phyloP scores from a whole-genome alignment of 2,329 filamentous ascomycete species.

The Calonectria pseudoreteaudii region DNA sequence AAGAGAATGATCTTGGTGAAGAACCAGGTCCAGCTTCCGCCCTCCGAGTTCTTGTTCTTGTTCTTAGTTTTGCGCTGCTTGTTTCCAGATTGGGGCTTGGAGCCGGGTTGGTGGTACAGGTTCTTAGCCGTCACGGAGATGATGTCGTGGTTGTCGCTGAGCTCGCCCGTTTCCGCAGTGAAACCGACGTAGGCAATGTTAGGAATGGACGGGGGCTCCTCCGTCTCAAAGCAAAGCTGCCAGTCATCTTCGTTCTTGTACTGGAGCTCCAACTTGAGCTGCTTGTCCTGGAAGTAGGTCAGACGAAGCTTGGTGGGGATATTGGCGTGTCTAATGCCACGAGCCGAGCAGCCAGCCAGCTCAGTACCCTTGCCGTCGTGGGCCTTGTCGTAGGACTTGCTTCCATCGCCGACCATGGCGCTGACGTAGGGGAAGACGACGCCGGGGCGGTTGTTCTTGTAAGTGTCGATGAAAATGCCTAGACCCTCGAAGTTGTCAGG shows the following conservation, averaged over 20 bases:
- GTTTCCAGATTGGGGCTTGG: conserved; percentile 51
- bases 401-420: conserved; percentile 96
- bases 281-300: conserved; percentile 97
- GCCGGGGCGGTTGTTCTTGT: conserved; percentile 98
- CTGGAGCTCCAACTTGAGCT: conserved; percentile 88
- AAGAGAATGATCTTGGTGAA: conserved; percentile 87
- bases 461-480: conserved; percentile 96
- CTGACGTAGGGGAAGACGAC: conserved; percentile 97
- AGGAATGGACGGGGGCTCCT: conserved; percentile 80
- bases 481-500: conserved; percentile 92
- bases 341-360: conserved; percentile 92
- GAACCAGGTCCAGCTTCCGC: conserved; percentile 70
- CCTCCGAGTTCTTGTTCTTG: conserved; percentile 48
- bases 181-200: conserved; percentile 80
- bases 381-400: conserved; percentile 89
- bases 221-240: conserved; percentile 87
- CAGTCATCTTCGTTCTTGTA: conserved; percentile 93
- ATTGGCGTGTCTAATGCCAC: conserved; percentile 84
- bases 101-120: conserved; percentile 77
- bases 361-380: conserved; percentile 96
- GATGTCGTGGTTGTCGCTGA: conserved; percentile 98
- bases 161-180: conserved; percentile 92
- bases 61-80: conserved; percentile 51
- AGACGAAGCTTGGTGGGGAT: conserved; percentile 87
- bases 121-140: conserved; percentile 88